Conservation (phyloP, 78 protist species). For the Guillardia theta region DNA sequence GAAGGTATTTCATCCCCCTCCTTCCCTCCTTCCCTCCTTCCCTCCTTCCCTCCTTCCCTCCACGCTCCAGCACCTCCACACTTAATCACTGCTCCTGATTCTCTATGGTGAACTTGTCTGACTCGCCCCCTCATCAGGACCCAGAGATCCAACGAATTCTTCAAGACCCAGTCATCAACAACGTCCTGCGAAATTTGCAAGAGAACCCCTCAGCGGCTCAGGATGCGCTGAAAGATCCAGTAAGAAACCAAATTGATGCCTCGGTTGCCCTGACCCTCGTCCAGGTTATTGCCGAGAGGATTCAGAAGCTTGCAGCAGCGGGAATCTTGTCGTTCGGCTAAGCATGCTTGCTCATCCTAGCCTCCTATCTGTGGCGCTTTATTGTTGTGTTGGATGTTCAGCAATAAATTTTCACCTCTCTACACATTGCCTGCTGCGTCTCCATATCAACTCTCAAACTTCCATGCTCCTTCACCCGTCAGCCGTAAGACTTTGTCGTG, state of each 20-base stretch:
- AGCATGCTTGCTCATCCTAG: too few species aligned
- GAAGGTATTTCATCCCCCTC: too few species aligned
- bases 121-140: too few species aligned
- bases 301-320: not conserved
- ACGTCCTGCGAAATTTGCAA: not conserved
- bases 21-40: not conserved
- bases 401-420: too few species aligned
- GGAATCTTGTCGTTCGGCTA: not conserved
- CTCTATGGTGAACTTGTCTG: too few species aligned
- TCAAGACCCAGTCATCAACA: conserved; percentile 21
- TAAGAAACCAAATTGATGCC: too few species aligned
- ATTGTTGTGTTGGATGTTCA: too few species aligned
- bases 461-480: not conserved
- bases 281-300: not conserved
- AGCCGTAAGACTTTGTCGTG: not conserved
- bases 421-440: too few species aligned
- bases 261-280: too few species aligned
- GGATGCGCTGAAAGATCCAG: conserved; percentile 30
- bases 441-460: too few species aligned
- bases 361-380: too few species aligned
- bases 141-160: conserved; percentile 16
- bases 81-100: not conserved
- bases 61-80: not conserved
- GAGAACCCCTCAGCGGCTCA: conserved; percentile 21
- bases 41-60: too few species aligned